Evolutionary conservation across 2,329 filamentous ascomycete species (phyloP), one percentile per base, ranked within the genome.

Genomic region (Fusarium kyushuense): DNA sequence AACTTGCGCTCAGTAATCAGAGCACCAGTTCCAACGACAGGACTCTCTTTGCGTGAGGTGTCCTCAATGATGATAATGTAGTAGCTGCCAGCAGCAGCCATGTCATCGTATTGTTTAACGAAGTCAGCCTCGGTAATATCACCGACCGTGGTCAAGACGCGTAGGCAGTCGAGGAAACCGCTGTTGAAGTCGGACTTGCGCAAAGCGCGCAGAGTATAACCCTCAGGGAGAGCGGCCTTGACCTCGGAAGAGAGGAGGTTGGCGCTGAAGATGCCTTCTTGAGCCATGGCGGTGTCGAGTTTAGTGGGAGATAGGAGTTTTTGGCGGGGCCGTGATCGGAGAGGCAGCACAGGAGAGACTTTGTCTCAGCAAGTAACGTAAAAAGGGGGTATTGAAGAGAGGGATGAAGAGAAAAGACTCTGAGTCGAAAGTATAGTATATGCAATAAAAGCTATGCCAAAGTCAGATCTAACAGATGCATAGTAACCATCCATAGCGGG

Each of bases 1-100:
- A 96, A 96, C 82, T 98, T 98, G 81, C 91, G 88, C 88, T 99
- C 96, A 48, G 97, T 93, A 70, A 98, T 87, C 79, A 98, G 81
- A 35, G 92, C 92, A 3, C 96, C 96, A 0, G 94, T 97, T 27
- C 92, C 95, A n/a, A 98, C 96, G 51, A 98, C 88, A 67, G 85
- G 84, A 46, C 81, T 81, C 54, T 86, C 83, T 30, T 80, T 79
- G 49, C 81, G 79, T 48, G 78, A 80, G 23, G 85, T 88, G 77
- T 98, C 92, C 76, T 93, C 90, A 54, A 98, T 91, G 65, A 95
- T 92, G 32, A 98, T 84, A 59, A 97, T 85, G 79, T 92, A 97
- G 84, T 98, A 97, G 63, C 89, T 91, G 65, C 89, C 89, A 74
- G 91, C 89, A 51, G 84, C 83, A 43, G 85, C 83, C 84, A 97